These are phyloP conservation scores for Graphilbum sp. DNA, from an alignment of 2,329 filamentous ascomycete genomes.

Conservation along the genomic window DNA sequence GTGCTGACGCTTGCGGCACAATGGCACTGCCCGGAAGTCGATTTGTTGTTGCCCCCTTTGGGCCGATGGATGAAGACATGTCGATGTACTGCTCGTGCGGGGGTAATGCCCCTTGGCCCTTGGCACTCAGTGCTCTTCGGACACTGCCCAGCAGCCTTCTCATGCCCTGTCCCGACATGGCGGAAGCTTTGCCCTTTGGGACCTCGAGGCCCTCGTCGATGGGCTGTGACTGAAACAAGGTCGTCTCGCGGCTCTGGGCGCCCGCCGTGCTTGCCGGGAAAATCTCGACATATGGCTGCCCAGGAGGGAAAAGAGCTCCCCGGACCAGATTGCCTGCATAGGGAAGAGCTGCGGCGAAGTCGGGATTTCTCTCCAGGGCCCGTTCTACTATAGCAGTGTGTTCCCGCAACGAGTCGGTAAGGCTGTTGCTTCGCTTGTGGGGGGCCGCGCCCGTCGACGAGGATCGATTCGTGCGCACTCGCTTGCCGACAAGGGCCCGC, in stretches of 20 bases:
- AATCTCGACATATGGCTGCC: slow-evolving; percentile 62
- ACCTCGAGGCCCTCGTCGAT: slow-evolving; percentile 11
- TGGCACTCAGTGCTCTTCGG: slow-evolving; percentile 60
- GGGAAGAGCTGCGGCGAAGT: slow-evolving; percentile 44
- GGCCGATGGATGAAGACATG: slow-evolving; percentile 33
- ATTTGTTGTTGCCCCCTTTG: slow-evolving; percentile 37
- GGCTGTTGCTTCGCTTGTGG: slow-evolving; percentile 76
- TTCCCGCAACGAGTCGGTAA: slow-evolving; percentile 70
- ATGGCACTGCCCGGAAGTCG: slow-evolving; percentile 42
- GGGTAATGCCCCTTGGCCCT: slow-evolving; percentile 23
- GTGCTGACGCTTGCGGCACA: slow-evolving; percentile 35
- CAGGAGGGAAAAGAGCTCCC: slow-evolving; percentile 69
- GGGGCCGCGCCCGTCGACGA: slow-evolving; percentile 14
- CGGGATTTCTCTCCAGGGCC: slow-evolving; percentile 33
- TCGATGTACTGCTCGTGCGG: slow-evolving; percentile 29
- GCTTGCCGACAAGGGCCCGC: slow-evolving; percentile 39
- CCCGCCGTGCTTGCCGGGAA: slow-evolving; percentile 32
- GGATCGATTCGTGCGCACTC: slow-evolving; percentile 27
- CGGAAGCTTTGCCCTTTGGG: slow-evolving; percentile 32
- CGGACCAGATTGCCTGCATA: slow-evolving; percentile 75
- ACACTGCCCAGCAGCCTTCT: slow-evolving; percentile 77
- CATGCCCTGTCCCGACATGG: slow-evolving; percentile 58
- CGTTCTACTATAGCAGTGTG: slow-evolving; percentile 33
- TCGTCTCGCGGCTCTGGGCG: slow-evolving; percentile 33
- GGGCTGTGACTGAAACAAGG: slow-evolving; percentile 27